Conservation (phyloP, 2,329 filamentous ascomycete species). For the Dactylonectria macrodidyma region DNA sequence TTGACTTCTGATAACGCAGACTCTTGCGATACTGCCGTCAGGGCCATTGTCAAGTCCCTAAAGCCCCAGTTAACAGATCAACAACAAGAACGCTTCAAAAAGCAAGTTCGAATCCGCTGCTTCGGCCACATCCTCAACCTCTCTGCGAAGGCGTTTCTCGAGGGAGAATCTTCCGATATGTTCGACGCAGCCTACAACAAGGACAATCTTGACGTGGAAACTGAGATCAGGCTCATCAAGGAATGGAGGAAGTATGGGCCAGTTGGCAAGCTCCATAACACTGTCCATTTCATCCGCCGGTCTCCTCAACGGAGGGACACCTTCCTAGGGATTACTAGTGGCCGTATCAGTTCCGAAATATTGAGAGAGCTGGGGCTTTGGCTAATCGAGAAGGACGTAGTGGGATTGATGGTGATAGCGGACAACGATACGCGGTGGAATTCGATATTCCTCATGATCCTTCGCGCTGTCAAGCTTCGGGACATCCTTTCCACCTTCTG, state of each 20-base stretch:
- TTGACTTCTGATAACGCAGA: background rate
- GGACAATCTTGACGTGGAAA: background rate
- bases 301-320: background rate
- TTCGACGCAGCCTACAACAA: background rate
- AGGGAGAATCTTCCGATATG: background rate
- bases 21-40: background rate
- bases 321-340: background rate
- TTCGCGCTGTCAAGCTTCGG: background rate
- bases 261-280: background rate
- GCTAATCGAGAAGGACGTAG: background rate
- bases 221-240: background rate
- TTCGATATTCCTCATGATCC: conserved; percentile 5
- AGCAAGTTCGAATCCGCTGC: background rate
- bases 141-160: background rate
- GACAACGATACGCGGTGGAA: conserved; percentile 1
- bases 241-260: background rate
- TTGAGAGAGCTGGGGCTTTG: background rate
- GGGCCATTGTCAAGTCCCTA: background rate
- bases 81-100: background rate
- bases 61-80: background rate
- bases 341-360: background rate
- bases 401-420: background rate
- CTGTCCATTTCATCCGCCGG: background rate
- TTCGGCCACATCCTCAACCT: background rate
- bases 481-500: background rate